Conservation (phyloP, 2,329 filamentous ascomycete genomes). For the Periconia sp. region DNA sequence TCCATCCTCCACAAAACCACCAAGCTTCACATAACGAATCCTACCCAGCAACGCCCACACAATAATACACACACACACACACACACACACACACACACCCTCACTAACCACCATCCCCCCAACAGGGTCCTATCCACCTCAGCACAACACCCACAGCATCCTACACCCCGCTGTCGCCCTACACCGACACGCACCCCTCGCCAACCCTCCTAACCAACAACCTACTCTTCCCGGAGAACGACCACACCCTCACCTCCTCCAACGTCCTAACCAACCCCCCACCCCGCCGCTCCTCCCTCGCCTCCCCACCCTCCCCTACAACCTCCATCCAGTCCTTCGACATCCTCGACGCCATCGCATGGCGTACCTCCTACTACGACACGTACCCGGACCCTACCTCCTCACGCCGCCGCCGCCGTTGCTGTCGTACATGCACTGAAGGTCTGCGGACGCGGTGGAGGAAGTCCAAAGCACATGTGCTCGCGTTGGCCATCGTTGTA, state of each 20-base stretch:
- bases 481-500: conserved; percentile 21
- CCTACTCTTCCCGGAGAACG: conserved; percentile 32
- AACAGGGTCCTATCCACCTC: conserved; percentile 1
- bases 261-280: too few species aligned
- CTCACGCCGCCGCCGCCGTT: too few species aligned
- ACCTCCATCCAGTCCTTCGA: conserved; percentile 39
- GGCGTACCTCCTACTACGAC: conserved; percentile 30
- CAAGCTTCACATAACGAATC: not conserved
- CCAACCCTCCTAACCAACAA: conserved; percentile 18
- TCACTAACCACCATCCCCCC: not conserved
- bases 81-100: not conserved
- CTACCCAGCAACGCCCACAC: not conserved
- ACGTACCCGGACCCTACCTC: not conserved
- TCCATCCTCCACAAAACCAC: conserved; percentile 16
- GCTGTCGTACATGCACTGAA: too few species aligned
- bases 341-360: conserved; percentile 34
- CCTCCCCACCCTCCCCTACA: conserved; percentile 37
- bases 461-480: conserved; percentile 20
- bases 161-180: conserved; percentile 28
- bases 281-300: conserved; percentile 20
- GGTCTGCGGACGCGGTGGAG: conserved; percentile 13
- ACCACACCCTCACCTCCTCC: conserved; percentile 27
- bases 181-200: conserved; percentile 26
- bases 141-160: conserved; percentile 8
- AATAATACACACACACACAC: not conserved